Percentiles rank a stretch among this genome's conserved stretches.
Conservation (phyloP, 441 rosid genomes). For the Gossypium gossypioides region DNA sequence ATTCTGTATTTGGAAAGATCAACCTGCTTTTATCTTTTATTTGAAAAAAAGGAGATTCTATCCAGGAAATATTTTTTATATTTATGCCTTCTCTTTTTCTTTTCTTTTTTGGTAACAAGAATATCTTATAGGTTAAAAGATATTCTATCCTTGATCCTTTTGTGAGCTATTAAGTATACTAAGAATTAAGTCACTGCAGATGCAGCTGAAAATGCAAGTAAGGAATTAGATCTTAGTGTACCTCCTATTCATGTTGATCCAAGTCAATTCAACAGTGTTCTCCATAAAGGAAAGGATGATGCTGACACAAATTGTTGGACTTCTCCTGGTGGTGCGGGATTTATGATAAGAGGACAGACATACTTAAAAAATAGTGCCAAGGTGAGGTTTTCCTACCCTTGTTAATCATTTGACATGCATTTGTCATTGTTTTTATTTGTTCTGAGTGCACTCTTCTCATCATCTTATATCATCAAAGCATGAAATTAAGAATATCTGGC, state of each 20-base stretch:
- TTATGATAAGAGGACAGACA: conserved; percentile 90
- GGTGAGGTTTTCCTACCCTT: conserved; percentile 36
- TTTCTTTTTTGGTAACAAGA: neutral
- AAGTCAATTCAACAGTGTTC: conserved; percentile 54
- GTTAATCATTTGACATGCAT: neutral
- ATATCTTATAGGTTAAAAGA: neutral
- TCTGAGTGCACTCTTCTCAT: neutral
- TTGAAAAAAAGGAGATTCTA: neutral
- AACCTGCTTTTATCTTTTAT: neutral
- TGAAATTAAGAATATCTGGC: neutral
- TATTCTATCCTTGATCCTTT: neutral
- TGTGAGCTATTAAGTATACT: conserved; percentile 4
- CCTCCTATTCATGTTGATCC: conserved; percentile 45
- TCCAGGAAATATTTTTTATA: neutral
- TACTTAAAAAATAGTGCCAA: conserved; percentile 76
- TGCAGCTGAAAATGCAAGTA: conserved; percentile 50
- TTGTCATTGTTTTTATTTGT: neutral
- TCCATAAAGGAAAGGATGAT: conserved; percentile 52
- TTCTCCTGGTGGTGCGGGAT: conserved; percentile 79
- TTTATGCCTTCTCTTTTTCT: neutral
- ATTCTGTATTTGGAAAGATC: neutral
- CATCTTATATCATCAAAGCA: neutral
- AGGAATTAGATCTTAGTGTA: conserved; percentile 53
- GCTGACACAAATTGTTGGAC: conserved; percentile 83
- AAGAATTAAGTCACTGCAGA: conserved; percentile 18